Evolutionary conservation across 2,329 filamentous ascomycete species (phyloP), one percentile per base, ranked within the genome.

Genomic region (Aspergillus chevalieri): DNA sequence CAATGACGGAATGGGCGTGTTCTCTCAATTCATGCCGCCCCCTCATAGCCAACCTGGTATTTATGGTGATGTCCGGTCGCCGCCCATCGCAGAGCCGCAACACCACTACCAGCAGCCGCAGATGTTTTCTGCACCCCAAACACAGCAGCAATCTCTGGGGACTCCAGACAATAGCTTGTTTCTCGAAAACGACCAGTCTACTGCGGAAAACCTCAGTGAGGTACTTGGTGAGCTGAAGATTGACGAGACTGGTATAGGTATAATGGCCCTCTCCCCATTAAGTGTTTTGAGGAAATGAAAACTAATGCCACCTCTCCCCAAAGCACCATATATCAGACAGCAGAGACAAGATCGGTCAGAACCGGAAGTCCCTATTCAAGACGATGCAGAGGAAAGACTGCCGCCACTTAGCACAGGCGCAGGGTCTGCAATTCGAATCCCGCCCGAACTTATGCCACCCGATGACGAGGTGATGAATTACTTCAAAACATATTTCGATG

Each of bases 401-500:
- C 90, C 89, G 30, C 81, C 83, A 10, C 79, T 86, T 30, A 78
- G 81, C 14, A 79, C 80, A 6, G 81, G 83, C 7, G 80, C 87
- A 6, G 89, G 89, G 45, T 78, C 84, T 19, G 90, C 86, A 51
- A 86, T 95, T 51, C 83, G 89, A 33, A 95, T 97, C 53, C 93
- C 92, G 0, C 88, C 87, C 0, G 90, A 94, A 61, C 79, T 97
- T 62, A 95, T 97, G 90, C 92, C 92, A 1, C 81, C 86, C 26
- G 89, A 96, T 28, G 84, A 89, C 42, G 88, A 88, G 33, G 85
- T 85, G 4, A 74, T 90, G 63, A 81, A 87, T 33, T 95, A 93
- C 65, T 95, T 97, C 65, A 84, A 93, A 36, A 86, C 95, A 41
- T 97, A 89, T 66, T 97, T 97, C 68, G 76, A 79, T 30, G 85